phyloP scores from a whole-genome alignment of 306 rosid species.

The Elaeagnus macrophylla region DNA sequence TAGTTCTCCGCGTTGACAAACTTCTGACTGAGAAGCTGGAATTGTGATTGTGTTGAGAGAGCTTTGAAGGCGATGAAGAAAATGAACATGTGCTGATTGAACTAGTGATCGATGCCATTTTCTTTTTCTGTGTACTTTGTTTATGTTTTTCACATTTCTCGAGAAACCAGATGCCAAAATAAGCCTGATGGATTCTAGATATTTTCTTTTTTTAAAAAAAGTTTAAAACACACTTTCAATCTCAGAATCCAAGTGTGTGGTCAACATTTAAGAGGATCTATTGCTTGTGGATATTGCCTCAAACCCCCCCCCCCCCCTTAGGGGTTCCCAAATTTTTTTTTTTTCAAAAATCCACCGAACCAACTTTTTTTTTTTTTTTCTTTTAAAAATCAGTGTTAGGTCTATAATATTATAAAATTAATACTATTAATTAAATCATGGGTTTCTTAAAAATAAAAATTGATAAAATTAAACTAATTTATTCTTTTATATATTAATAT shows the following conservation, averaged over 20 bases:
- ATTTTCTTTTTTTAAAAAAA: conserved; percentile 4
- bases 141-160: too few relatives aligned
- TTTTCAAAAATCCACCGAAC: too few relatives aligned
- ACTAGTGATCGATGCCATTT: conserved; percentile 59
- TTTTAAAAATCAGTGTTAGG: too few relatives aligned
- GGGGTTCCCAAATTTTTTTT: too few relatives aligned
- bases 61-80: conserved; percentile 43
- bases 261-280: conserved; percentile 20
- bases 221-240: conserved; percentile 8
- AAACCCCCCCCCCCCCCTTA: too few relatives aligned
- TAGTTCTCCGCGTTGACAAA: conserved; percentile 16
- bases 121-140: conserved; percentile 6
- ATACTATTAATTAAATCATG: too few relatives aligned
- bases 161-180: neutral
- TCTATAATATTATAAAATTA: too few relatives aligned
- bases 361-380: too few relatives aligned
- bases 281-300: conserved; percentile 38
- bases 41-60: conserved; percentile 23
- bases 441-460: too few relatives aligned
- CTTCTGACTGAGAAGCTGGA: conserved; percentile 33
- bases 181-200: conserved; percentile 11
- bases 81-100: conserved; percentile 37
- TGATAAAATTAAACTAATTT: too few relatives aligned
- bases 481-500: too few relatives aligned
- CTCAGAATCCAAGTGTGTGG: conserved; percentile 70